phyloP scores from a whole-genome alignment of 768 basidiomycete species.

The Fomitopsis pulvina region DNA sequence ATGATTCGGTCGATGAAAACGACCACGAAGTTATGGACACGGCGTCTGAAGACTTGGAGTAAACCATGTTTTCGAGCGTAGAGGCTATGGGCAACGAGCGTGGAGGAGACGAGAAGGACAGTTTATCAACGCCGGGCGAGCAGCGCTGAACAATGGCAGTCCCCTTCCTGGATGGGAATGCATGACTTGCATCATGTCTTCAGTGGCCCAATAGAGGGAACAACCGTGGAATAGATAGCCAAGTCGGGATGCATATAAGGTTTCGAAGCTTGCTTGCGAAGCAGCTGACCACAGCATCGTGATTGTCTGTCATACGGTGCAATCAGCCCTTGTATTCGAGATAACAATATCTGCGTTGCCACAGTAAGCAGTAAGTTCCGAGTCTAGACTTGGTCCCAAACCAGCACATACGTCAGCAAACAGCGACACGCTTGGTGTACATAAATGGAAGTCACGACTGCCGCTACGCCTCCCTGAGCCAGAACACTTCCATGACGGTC shows the following conservation, averaged over 20 bases:
- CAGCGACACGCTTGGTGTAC: background rate
- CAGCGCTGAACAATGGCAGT: background rate
- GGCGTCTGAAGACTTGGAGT: background rate
- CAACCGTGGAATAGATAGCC: too few relatives aligned
- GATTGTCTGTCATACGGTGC: too few relatives aligned
- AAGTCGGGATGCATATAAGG: too few relatives aligned
- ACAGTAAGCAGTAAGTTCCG: background rate
- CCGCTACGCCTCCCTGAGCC: background rate
- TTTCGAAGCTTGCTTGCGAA: too few relatives aligned
- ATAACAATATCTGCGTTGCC: background rate
- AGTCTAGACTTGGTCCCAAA: background rate
- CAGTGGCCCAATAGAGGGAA: too few relatives aligned
- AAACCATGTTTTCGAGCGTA: background rate
- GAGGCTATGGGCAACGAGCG: background rate
- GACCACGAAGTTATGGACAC: too few relatives aligned
- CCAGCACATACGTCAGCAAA: background rate
- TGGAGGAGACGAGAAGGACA: background rate
- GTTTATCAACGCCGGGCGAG: background rate
- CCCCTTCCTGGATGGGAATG: background rate
- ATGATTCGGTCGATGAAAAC: too few relatives aligned
- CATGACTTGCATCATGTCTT: background rate
- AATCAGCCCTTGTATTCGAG: too few relatives aligned
- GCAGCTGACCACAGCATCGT: background rate
- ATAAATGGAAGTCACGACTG: background rate
- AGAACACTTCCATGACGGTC: slow-evolving; percentile 15